These are phyloP conservation scores for Neurospora tetrasperma DNA, from an alignment of 495 filamentous ascomycete genomes.

Conservation along the genomic window DNA sequence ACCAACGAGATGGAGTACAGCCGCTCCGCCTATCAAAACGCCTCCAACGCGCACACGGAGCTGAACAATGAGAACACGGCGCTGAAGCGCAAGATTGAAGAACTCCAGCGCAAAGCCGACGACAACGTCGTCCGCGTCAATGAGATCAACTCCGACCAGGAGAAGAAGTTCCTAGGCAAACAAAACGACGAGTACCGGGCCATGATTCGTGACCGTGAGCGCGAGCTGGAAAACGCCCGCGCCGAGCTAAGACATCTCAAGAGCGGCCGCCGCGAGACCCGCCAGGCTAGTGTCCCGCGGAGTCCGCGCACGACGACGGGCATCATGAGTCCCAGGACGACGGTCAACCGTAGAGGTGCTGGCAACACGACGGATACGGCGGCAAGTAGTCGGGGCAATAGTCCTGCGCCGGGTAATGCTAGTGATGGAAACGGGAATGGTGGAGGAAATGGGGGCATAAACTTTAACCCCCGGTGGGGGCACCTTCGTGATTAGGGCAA, in stretches of 20 bases:
- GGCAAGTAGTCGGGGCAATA: slow-evolving; percentile 35
- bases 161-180: slow-evolving; percentile 16
- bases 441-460: slow-evolving; percentile 6
- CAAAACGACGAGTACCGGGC: slow-evolving; percentile 44
- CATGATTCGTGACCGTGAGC: slow-evolving; percentile 48
- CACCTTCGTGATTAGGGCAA: slow-evolving; percentile 27
- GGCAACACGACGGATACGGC: slow-evolving; percentile 8
- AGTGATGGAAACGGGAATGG: not conserved
- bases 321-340: slow-evolving; percentile 32
- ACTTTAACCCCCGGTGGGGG: slow-evolving; percentile 21
- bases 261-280: slow-evolving; percentile 42
- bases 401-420: slow-evolving; percentile 25
- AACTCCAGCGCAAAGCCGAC: slow-evolving; percentile 39
- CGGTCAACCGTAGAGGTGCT: slow-evolving; percentile 6
- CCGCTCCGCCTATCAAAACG: slow-evolving; percentile 52
- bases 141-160: slow-evolving; percentile 37
- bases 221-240: slow-evolving; percentile 37
- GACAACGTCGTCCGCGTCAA: slow-evolving; percentile 43
- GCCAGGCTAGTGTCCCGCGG: slow-evolving; percentile 38
- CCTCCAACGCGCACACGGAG: slow-evolving; percentile 44
- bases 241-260: slow-evolving; percentile 29
- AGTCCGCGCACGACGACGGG: slow-evolving; percentile 32
- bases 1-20: slow-evolving; percentile 47
- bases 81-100: slow-evolving; percentile 37
- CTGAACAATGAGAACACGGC: slow-evolving; percentile 39